A percentile compares a stretch with the other conserved stretches of the same genome.
phyloP scores from a whole-genome alignment of 768 basidiomycete species.

The Boletus fagicola region DNA sequence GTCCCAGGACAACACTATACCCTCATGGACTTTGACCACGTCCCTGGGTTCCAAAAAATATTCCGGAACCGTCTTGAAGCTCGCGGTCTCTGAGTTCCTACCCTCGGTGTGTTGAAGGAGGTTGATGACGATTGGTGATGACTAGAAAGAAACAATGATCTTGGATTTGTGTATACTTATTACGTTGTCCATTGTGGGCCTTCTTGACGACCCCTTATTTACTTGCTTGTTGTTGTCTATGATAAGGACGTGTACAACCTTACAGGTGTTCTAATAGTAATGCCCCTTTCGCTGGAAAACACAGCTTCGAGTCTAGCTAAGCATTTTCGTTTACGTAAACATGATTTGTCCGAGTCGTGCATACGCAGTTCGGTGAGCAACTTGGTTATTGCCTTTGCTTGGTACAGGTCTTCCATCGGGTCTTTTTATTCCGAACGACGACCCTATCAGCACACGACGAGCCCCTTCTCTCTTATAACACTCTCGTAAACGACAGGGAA shows the following conservation, averaged over 20 bases:
- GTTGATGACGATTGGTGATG: no score
- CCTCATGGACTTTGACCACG: slow-evolving; percentile 28
- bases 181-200: not conserved
- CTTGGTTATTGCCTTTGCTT: not conserved
- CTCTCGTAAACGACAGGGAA: not conserved
- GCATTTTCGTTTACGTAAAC: slow-evolving; percentile 10
- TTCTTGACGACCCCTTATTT: not conserved
- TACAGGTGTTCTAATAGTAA: not conserved
- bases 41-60: slow-evolving; percentile 26
- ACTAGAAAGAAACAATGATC: not conserved
- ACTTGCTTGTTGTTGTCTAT: not conserved
- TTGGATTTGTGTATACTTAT: not conserved
- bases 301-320: no score
- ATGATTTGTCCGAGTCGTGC: not conserved
- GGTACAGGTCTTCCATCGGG: not conserved
- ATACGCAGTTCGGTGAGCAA: not conserved
- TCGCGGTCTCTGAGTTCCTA: slow-evolving; percentile 17
- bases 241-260: not conserved
- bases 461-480: not conserved
- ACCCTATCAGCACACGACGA: not conserved
- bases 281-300: not conserved
- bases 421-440: not conserved
- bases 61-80: slow-evolving; percentile 23
- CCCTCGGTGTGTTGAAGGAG: not conserved
- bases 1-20: slow-evolving; percentile 25